Conservation (phyloP, 2,329 filamentous ascomycete species). For the Parafenestella ontariensis region DNA sequence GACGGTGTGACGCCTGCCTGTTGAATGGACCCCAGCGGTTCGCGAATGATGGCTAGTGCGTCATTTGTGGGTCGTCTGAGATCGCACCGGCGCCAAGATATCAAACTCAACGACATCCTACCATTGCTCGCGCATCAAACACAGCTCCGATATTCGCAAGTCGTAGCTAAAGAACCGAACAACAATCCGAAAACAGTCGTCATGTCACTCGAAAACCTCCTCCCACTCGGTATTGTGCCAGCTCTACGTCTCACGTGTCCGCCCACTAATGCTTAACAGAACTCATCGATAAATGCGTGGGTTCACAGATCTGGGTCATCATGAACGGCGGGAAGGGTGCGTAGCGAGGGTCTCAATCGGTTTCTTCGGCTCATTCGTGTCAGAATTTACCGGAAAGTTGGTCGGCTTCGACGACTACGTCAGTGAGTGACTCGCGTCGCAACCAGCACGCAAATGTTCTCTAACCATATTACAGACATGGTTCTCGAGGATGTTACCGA, state of each 20-base stretch:
- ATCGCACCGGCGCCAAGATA: constrained; percentile 26
- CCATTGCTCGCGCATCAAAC: constrained; percentile 9
- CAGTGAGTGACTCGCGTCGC: constrained; percentile 71
- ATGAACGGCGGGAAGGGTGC: constrained; percentile 99
- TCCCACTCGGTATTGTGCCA: constrained; percentile 37
- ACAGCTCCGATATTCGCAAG: background rate
- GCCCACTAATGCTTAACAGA: constrained; percentile 63
- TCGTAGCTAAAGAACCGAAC: background rate
- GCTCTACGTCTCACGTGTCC: background rate
- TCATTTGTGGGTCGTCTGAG: background rate
- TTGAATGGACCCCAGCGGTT: constrained; percentile 15
- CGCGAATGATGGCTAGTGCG: constrained; percentile 25
- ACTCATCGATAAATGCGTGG: constrained; percentile 98
- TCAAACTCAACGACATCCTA: constrained; percentile 22
- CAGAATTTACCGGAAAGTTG: constrained; percentile 94
- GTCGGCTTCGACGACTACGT: constrained; percentile 99
- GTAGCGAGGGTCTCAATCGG: background rate
- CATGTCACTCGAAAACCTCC: constrained; percentile 41
- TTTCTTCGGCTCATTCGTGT: constrained; percentile 9
- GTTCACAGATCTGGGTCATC: constrained; percentile 96
- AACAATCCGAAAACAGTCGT: background rate
- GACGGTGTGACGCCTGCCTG: constrained; percentile 28
- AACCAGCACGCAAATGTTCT: background rate
- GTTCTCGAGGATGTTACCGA: constrained; percentile 97
- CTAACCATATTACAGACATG: constrained; percentile 74